Evolutionary conservation across 768 basidiomycete species (phyloP), one percentile per base, ranked within the genome.

Genomic region (Boletus pseudo-olivaceus): DNA sequence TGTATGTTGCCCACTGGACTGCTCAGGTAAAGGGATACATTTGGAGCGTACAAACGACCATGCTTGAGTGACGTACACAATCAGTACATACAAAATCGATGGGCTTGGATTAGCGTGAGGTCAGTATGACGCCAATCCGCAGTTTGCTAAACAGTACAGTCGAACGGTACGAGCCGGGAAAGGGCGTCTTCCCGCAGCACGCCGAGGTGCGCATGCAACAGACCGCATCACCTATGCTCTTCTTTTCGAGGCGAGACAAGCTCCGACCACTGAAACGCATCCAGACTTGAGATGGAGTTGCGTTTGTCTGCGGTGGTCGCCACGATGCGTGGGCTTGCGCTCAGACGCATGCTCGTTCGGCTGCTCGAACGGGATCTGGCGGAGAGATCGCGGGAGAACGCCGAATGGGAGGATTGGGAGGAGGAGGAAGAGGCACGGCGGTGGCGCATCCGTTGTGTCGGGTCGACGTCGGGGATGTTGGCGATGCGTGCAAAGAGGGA

Each of bases 401-500:
- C 77, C 3, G 80, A 78, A 12, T 64, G 65, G n/a, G 78, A 76
- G 0, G 78, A 76, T 7, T 78, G 76, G 2, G 85, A 84, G 4
- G 88, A 87, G 4, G 85, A 69, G 0, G 88, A 90, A 0, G 88
- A 90, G 4, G 87, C 85, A 20, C 89, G 82, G 2, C 90, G 84
- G 63, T 88, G 88, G 39, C 88, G 84, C 67, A 86, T 86, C 78
- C 88, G 89, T 47, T 79, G 80, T 2, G 82, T 82, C 17, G 90
- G 90, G 63, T 93, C 90, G 34, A 92, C 79, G 58, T 87, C 79
- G 2, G 83, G 76, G 34, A 93, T 78, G 56, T 87, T 84, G 47
- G 87, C 89, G 40, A 87, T 69, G 43, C 79, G 84, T 0, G 89
- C 90, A 64, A 93, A 93, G 27, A 88, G 72, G 3, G 89, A 89